Base-by-base conservation (phyloP, 2,329 filamentous ascomycete genomes). In the Fusarium buharicum region DNA sequence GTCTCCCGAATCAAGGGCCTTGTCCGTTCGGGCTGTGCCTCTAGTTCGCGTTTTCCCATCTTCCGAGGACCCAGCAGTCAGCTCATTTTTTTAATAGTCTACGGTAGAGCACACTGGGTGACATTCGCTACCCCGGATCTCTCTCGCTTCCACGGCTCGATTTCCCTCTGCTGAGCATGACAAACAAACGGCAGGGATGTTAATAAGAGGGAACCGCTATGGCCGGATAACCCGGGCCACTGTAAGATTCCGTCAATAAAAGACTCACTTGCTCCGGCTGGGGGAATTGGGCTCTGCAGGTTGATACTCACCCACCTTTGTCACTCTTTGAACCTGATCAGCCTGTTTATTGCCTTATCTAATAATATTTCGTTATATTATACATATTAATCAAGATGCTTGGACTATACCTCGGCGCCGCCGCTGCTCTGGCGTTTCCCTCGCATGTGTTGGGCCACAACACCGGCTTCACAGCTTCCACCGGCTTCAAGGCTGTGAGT, bases 401-500 rank as follows among this genome's bases (percentile, higher is more conserved):
- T 4, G 14, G 18, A 4, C 13, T 24, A n/a, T 45, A 34, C 41
- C 41, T 45, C 41, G 41, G 41, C 18, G 8, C 18, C 17, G 41
- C 30, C 4, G 16, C 33, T 11, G 9, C 16, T 18, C 16, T 34
- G 41, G 41, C 28, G 16, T 24, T 45, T 6, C 30, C 41, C 14
- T 33, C 13, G 7, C 28, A 45, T 8, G 28, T 33, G 41, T 14
- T 33, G 4, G 41, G 30, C 4, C 28, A 34, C 11, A 46, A 46
- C 43, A 11, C 9, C 11, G 27, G 27, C 27, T 28, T 12, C 27
- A 36, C 20, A 7, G 33, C 43, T 36, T 22, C 17, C 13, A 46
- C 18, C 8, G 43, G 43, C 20, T 46, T 46, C 30, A 46, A 46
- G 34, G 43, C 30, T 24, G 43, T 46, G 34, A 34, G 44, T 37